Evolutionary conservation across 331 rosid genomes (phyloP), one percentile per base, ranked within the genome.

Genomic region (Cydonia oblonga): DNA sequence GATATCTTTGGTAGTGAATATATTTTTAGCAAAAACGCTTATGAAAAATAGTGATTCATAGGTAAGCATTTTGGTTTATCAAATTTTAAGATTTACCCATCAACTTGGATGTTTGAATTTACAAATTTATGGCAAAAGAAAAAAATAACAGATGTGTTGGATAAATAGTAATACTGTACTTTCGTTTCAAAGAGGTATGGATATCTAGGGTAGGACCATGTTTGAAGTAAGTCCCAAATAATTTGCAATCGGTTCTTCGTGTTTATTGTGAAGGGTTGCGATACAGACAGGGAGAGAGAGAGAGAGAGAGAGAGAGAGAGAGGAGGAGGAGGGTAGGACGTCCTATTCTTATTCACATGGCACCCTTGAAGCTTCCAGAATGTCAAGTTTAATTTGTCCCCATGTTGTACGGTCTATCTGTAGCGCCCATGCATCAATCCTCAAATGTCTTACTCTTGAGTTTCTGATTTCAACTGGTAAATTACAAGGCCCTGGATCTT

Each of bases 271-370:
- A 28, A 73, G 63, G 35, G 30, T 28, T 54, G 32, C 64, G 18
- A 38, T 38, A 61, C 8, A 57, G 22, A 69, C 68, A 72, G 71
- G 69, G 35, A 32, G 35, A 32, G 35, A 32, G 33, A 30, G 33
- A 30, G 35, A 32, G 10, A 38, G 44, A 38, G 42, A 35, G 42
- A 35, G 13, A 29, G 32, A 29, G 35, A 30, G 9, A 38, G 44
- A 38, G 42, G 9, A 12, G 9, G 13, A 38, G 46, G 46, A 40
- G 62, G 81, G 71, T 59, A 78, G 75, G 78, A 77, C 70, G 83
- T 79, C 80, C 69, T 72, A 66, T 68, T 79, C 75, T 63, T 57
- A 53, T 64, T 76, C 83, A 71, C 82, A 84, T 79, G 92, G 61
- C 66, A 56, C 66, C 44, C 8, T 11, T 5, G 6, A n/a, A 71